These are phyloP conservation scores for Fusarium albosuccineum DNA, from an alignment of 2,329 filamentous ascomycete species.

Conservation along the genomic window DNA sequence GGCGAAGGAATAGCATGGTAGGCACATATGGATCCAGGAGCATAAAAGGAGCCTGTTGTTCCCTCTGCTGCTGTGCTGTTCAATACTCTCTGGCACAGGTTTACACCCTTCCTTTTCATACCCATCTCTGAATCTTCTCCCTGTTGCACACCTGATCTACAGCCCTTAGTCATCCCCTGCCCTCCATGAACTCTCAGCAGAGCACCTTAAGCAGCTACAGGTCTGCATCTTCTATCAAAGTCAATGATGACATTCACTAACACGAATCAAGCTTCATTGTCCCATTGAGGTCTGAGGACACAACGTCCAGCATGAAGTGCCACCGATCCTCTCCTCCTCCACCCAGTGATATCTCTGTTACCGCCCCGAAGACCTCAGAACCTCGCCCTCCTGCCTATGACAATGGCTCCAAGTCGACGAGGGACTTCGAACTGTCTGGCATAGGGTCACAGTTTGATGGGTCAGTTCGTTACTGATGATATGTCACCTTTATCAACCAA, in stretches of 20 bases:
- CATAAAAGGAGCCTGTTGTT: neutral
- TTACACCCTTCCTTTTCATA: neutral
- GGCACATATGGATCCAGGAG: neutral
- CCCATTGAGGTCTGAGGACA: neutral
- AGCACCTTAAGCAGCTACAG: neutral
- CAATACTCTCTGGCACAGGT: neutral
- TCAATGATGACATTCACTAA: neutral
- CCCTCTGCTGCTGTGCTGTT: neutral
- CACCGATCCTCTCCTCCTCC: neutral
- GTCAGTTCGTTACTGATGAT: neutral
- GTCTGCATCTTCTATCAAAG: neutral
- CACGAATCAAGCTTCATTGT: neutral
- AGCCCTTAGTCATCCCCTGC: too few relatives aligned
- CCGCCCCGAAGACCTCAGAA: too few relatives aligned
- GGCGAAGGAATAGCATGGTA: neutral
- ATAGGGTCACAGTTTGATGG: neutral
- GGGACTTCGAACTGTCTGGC: neutral
- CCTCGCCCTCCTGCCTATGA: neutral
- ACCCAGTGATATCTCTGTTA: neutral
- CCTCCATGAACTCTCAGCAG: neutral
- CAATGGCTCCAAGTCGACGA: neutral
- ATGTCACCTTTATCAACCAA: too few relatives aligned
- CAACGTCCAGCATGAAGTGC: conserved; percentile 1
- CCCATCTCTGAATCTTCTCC: neutral
- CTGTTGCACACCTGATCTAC: neutral